Evolutionary conservation across 164 flowering plant genomes (phyloP), one percentile per base, ranked within the genome.

Genomic region (grape (Vitis vinifera)): DNA sequence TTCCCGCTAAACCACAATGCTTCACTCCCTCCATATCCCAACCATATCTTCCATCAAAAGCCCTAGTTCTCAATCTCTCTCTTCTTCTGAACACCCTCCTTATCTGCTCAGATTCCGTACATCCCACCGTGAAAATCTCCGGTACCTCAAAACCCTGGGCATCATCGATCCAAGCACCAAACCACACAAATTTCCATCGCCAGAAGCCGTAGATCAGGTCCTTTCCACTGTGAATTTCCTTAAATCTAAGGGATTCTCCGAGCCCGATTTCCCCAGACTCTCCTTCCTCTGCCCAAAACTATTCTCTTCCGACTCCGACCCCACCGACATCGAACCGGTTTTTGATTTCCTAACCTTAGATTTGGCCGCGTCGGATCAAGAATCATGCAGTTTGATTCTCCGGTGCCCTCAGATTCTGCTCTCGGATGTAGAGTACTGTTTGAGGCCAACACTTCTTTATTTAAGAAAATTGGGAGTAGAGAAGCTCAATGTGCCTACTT

Each of bases 211-310:
- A 37, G 44, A 37, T 37, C 44, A 68, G 19, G 65, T 87, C 73
- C 77, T 89, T 67, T 55, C 81, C 73, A 70, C 85, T 16, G 77
- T 86, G 0, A 51, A 78, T 14, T 85, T 68, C 83, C 79, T 91
- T 75, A 87, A 84, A 70, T 87, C 87, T 56, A 82, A 76, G 52
- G 90, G 90, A 60, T 82, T 89, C n/a, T 63, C 81, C 15, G 89
- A 87, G 16, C 1, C 76, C 31, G 85, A 87, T n/a, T 77, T 89
- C 70, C 75, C 80, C 7, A 70, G 88, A 49, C 85, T 91, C 30
- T 80, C 87, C 67, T 78, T 75, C 70, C 73, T 73, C 27, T 75
- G 73, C 79, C 92, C 88, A 10, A 52, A 79, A 8, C 73, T 89
- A 63, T 89, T 91, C 78, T 65, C 82, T 49, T 58, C 80, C 19